These are phyloP conservation scores for Filosporella fistucella DNA, from an alignment of 495 filamentous ascomycete species.

Conservation along the genomic window DNA sequence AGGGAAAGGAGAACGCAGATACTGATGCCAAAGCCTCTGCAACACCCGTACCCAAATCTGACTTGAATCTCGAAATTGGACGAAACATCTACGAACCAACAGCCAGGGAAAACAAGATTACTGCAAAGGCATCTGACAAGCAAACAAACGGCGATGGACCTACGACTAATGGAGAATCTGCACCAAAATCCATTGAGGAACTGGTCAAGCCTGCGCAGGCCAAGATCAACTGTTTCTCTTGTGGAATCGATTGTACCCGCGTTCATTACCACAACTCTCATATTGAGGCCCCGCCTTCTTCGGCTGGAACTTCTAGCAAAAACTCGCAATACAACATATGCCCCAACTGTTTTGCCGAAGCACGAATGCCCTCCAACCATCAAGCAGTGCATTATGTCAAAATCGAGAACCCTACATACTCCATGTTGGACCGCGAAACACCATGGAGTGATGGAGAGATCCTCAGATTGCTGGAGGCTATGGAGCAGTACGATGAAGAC, in stretches of 20 bases:
- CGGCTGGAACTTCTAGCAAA: slow-evolving; percentile 43
- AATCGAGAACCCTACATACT: slow-evolving; percentile 79
- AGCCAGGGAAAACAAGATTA: slow-evolving; percentile 73
- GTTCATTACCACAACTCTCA: slow-evolving; percentile 85
- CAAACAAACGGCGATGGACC: slow-evolving; percentile 69
- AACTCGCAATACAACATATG: slow-evolving; percentile 81
- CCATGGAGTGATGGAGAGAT: slow-evolving; percentile 89
- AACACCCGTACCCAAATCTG: slow-evolving; percentile 63
- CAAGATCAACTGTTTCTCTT: slow-evolving; percentile 78
- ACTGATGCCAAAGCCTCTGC: slow-evolving; percentile 75
- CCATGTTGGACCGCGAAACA: slow-evolving; percentile 71
- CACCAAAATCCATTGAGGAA: slow-evolving; percentile 56
- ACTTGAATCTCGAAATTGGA: slow-evolving; percentile 83
- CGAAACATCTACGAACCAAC: slow-evolving; percentile 94
- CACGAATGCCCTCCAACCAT: slow-evolving; percentile 69
- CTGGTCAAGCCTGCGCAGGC: slow-evolving; percentile 48
- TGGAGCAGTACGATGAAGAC: slow-evolving; percentile 90
- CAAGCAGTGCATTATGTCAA: slow-evolving; percentile 73
- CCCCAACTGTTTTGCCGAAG: slow-evolving; percentile 82
- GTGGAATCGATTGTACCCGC: slow-evolving; percentile 88
- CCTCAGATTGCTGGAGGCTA: slow-evolving; percentile 76
- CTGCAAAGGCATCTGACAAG: slow-evolving; percentile 45
- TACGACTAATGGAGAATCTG: slow-evolving; percentile 50
- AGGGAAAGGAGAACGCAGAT: slow-evolving; percentile 64
- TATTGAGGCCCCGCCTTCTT: slow-evolving; percentile 27